These are phyloP conservation scores for Suillus tomentosus DNA, from an alignment of 768 basidiomycete species.

Conservation along the genomic window DNA sequence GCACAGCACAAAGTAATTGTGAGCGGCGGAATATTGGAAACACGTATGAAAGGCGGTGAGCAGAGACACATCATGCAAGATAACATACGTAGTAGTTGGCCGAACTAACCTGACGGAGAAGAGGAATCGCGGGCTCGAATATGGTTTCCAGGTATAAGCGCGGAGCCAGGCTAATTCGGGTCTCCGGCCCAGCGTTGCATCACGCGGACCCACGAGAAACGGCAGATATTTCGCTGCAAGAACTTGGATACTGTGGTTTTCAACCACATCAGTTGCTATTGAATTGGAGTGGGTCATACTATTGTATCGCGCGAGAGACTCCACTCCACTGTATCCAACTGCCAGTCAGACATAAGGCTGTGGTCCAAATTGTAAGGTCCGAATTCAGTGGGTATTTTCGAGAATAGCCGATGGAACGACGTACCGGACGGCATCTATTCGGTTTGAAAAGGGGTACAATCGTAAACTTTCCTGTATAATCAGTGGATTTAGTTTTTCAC, in stretches of 20 bases:
- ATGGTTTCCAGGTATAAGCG: constrained; percentile 4
- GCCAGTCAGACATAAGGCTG: no score
- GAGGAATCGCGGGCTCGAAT: constrained; percentile 2
- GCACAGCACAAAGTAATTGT: neutral
- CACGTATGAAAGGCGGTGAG: neutral
- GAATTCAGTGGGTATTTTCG: neutral
- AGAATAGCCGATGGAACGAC: neutral
- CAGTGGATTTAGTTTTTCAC: constrained; percentile 1
- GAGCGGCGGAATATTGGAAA: neutral
- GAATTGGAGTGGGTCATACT: neutral
- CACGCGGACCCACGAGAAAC: constrained; percentile 3
- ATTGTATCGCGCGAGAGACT: neutral
- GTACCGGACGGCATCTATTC: constrained; percentile 4
- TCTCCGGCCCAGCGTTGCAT: neutral
- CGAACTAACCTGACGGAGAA: neutral
- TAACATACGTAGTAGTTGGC: neutral
- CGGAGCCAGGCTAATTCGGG: constrained; percentile 2
- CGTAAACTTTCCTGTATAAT: neutral
- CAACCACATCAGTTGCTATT: no score
- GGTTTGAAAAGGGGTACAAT: constrained; percentile 1
- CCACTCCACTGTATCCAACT: neutral
- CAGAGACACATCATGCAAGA: no score
- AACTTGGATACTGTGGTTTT: no score
- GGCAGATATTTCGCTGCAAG: neutral
- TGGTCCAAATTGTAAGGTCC: no score